Base-by-base conservation (phyloP, 2,329 filamentous ascomycete genomes). In the Pseudocercospora musae region DNA sequence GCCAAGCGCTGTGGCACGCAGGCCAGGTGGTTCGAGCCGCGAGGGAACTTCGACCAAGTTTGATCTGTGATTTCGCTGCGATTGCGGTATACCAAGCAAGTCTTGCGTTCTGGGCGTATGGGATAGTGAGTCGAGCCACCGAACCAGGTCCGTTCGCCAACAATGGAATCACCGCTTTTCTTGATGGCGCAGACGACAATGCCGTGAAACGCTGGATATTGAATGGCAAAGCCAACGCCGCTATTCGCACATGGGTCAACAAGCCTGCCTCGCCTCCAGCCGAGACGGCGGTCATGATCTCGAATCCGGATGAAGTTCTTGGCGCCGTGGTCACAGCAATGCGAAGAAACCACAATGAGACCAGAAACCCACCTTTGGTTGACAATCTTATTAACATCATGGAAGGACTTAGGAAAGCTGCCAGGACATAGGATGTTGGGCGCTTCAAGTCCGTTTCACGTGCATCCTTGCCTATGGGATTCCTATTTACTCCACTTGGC, bases 1-100 rank as follows among this genome's bases (percentile, higher is more conserved):
- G 87, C 27, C 82, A 84, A 63, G 84, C 87, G 9, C 72, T 90
- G 0, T 90, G 85, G 83, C 86, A 88, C 67, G 88, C 89, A 0
- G 88, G 86, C 0, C 89, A 90, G 72, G 81, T 89, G 1, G 72
- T 91, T 4, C 82, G 86, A 7, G 82, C 84, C 44, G 87, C 86
- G 1, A 84, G 85, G 48, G 70, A 72, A 15, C 67, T 76, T 4
- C 72, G 70, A 25, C 67, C 68, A n/a, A 72, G 73, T 9, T 66
- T 74, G 9, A 72, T 75, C 23, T 74, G 73, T 59, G 86, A 88
- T 65, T 90, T 91, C 71, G 84, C 86, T 64, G 87, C 88, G 0
- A 84, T 91, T 6, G 86, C 84, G 0, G 82, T 90, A 0, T 89
- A 90, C 70, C 88, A 91, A 71, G 87, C 87, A 3, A 82, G 84